Evolutionary conservation across 164 flowering plant species (phyloP), one percentile per base, ranked within the genome.

Genomic region (Kingdonia uniflora): DNA sequence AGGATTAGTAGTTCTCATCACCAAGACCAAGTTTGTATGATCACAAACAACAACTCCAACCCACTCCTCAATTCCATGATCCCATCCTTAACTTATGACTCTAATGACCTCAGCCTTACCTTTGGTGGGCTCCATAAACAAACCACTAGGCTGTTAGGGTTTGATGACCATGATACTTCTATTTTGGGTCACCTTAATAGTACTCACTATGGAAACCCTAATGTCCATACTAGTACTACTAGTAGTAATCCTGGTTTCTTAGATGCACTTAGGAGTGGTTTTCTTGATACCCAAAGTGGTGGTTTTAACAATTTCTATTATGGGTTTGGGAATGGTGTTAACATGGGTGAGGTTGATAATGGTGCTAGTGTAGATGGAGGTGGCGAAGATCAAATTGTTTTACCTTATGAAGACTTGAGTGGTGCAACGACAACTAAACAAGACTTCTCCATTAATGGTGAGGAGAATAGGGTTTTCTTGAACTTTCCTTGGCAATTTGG

Each of bases 401-500:
- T 72, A 5, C 75, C 71, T 17, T 66, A 53, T 49, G 68, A 69
- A 15, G 75, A 75, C 19, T 58, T 60, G 55, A 53, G 68, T 52
- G 62, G 57, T 41, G 69, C 72, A 24, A 60, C 59, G 16, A 19
- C 59, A 23, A 23, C 54, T 63, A 81, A 80, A 63, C 81, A 80
- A 69, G 87, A 76, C 49, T 19, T 69, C 7, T 61, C 55, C n/a
- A n/a, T n/a, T 42, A 63, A 64, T 25, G 59, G 49, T 1, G 49
- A 58, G 44, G 53, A 51, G n/a, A 71, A 33, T 14, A 77, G 60
- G 57, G 52, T 64, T 6, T 59, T 78, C 48, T 78, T 79, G 87
- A 87, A 92, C 1, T 66, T 73, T 56, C 84, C 82, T 21, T 81
- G 88, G 88, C 84, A 82, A 60, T 52, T 48, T 62, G 61, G 57